A percentile compares a stretch with the other conserved stretches of the same genome.
Evolutionary conservation across 106 monocot genomes (phyloP).

Genomic region (Amphibolis antarctica): DNA sequence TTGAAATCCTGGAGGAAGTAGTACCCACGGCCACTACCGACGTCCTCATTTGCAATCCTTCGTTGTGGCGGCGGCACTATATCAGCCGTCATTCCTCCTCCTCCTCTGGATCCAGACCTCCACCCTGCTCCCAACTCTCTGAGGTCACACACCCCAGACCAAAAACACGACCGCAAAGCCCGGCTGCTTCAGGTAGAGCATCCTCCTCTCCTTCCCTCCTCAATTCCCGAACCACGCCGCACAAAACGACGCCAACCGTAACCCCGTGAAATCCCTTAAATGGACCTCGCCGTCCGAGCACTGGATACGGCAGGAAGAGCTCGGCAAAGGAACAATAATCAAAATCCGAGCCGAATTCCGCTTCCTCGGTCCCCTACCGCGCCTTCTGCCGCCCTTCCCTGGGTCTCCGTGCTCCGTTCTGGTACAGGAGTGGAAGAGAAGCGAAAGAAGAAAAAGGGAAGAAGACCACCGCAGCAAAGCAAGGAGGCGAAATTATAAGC

Average conservation of each 20-base stretch:
- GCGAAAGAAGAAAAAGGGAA: background rate
- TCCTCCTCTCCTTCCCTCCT: conserved; percentile 1
- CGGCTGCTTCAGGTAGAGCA: conserved; percentile 12
- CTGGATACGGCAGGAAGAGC: too few relatives aligned
- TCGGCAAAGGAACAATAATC: too few relatives aligned
- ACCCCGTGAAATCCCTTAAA: too few relatives aligned
- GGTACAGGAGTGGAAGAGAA: too few relatives aligned
- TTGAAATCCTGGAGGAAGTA: conserved; percentile 54
- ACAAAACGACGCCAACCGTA: too few relatives aligned
- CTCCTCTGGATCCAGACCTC: background rate
- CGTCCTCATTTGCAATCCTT: conserved; percentile 3
- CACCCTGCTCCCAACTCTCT: background rate
- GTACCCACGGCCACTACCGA: conserved; percentile 1
- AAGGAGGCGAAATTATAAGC: background rate
- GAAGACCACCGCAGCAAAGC: background rate
- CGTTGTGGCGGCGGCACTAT: background rate
- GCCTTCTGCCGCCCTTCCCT: too few relatives aligned
- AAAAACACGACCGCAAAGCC: background rate
- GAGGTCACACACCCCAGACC: background rate
- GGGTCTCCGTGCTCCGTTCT: too few relatives aligned
- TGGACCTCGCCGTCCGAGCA: too few relatives aligned
- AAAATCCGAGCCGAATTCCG: too few relatives aligned
- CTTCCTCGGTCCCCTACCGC: too few relatives aligned
- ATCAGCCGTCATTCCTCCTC: conserved; percentile 8
- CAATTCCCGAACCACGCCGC: too few relatives aligned